Base-by-base conservation (phyloP, 352 stramenopile species). In the Globisporangium emineosum region DNA sequence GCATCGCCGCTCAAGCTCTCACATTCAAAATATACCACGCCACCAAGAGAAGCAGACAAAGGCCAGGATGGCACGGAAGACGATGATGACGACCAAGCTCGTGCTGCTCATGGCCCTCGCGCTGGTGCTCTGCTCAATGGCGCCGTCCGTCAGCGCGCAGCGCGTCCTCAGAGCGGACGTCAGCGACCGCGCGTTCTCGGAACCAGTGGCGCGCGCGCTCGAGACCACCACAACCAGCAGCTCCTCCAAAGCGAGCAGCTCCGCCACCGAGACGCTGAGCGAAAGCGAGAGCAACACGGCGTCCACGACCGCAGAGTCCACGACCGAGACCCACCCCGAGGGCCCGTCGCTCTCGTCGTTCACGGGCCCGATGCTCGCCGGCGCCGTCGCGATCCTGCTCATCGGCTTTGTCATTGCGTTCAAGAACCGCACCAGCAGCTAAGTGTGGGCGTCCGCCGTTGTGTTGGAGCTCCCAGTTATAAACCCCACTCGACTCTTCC, bases 351-450 rank as follows among this genome's bases (percentile, higher is more conserved):
- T 60, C 27, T 75, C 73, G 65, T 70, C 67, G 53, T 84, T 86
- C 60, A 62, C 73, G 3, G 79, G 79, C 1, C 79, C 79, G 19
- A 62, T 81, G 1, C 47, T 78, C 33, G 75, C 72, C 29, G 79
- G 79, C 23, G 75, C 77, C 29, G 52, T 88, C 29, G 77, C 77
- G 49, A 81, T 88, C 27, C 61, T 86, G 37, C 73, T 88, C 45
- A 84, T 88, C 57, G 79, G 79, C 30, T 74, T 67, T 21, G 75
- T 86, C 67, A 69, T 88, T 53, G 70, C 70, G n/a, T 88, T 86
- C 67, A 73, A 79, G 67, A 71, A 79, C 56, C 74, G 72, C 21
- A 54, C n/a, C 2, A 54, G 49, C n/a, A 33, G 17, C 13, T 59
- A 59, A 37, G 15, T 15, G 29, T 35, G 40, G 29, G 15, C 25